These are phyloP conservation scores for Porcisia hertigi DNA, from an alignment of 208 protist species.

Conservation along the genomic window DNA sequence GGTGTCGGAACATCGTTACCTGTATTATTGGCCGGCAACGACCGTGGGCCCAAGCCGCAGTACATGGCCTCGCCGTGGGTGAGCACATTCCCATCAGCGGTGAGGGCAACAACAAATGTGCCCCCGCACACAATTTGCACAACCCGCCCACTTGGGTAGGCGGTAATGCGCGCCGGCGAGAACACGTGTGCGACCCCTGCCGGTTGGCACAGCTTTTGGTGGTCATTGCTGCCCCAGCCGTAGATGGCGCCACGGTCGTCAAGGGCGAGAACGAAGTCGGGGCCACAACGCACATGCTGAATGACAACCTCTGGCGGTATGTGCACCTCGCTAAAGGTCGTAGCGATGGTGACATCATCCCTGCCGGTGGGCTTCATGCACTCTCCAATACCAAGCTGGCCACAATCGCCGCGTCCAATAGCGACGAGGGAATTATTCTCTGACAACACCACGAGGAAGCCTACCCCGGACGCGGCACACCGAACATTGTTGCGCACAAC, in stretches of 20 bases:
- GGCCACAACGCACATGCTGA: slow-evolving; percentile 48
- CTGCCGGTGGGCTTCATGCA: slow-evolving; percentile 21
- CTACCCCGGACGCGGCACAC: slow-evolving; percentile 40
- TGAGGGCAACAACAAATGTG: slow-evolving; percentile 66
- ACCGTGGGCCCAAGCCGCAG: slow-evolving; percentile 35
- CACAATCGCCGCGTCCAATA: slow-evolving; percentile 54
- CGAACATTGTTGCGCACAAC: slow-evolving; percentile 40
- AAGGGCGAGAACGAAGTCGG: slow-evolving; percentile 67
- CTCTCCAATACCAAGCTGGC: slow-evolving; percentile 67
- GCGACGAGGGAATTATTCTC: slow-evolving; percentile 43
- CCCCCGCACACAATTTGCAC: slow-evolving; percentile 78
- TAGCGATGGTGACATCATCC: slow-evolving; percentile 32
- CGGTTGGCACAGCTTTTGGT: slow-evolving; percentile 25
- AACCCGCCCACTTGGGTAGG: slow-evolving; percentile 34
- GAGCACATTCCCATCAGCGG: slow-evolving; percentile 52
- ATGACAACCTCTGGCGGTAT: slow-evolving; percentile 30
- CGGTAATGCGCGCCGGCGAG: slow-evolving; percentile 42
- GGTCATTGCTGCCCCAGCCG: slow-evolving; percentile 76
- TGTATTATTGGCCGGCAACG: neutral
- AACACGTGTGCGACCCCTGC: slow-evolving; percentile 23
- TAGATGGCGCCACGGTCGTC: slow-evolving; percentile 38
- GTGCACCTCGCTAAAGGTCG: slow-evolving; percentile 28
- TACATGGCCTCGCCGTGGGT: slow-evolving; percentile 60
- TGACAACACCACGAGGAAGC: slow-evolving; percentile 60
- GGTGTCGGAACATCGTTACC: slow-evolving; percentile 18